Evolutionary conservation across 176 grass and related monocot genomes (phyloP).

Genomic region (Eleusine indica): DNA sequence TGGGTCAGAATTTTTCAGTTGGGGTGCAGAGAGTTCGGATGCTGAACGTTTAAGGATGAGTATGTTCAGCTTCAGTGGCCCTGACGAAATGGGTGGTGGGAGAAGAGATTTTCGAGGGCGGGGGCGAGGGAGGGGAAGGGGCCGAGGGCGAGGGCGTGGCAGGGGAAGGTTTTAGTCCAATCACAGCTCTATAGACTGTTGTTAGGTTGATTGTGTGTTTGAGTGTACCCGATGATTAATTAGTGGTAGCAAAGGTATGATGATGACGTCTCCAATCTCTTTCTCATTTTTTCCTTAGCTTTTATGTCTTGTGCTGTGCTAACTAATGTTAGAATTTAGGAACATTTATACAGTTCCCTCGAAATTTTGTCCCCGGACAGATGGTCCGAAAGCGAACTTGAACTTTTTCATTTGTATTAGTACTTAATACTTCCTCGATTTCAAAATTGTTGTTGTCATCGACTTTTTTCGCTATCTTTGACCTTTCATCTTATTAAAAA

Average conservation of each 20-base stretch:
- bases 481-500: no score
- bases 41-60: constrained; percentile 69
- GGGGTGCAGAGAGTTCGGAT: constrained; percentile 47
- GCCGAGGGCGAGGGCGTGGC: constrained; percentile 42
- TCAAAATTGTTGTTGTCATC: no score
- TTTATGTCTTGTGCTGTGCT: not conserved
- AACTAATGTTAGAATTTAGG: constrained; percentile 6
- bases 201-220: not conserved
- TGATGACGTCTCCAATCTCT: not conserved
- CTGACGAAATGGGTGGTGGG: constrained; percentile 53
- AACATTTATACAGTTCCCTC: not conserved
- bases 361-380: not conserved
- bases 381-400: not conserved
- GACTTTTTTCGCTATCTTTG: no score
- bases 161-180: constrained; percentile 53
- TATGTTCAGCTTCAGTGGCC: constrained; percentile 81
- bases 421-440: no score
- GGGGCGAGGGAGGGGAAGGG: constrained; percentile 56
- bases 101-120: constrained; percentile 59
- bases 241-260: not conserved
- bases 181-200: not conserved
- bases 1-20: constrained; percentile 25
- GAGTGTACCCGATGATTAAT: not conserved
- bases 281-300: not conserved
- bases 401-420: not conserved